Conservation (phyloP, 495 filamentous ascomycete species). For the Penicillium turbatum region DNA sequence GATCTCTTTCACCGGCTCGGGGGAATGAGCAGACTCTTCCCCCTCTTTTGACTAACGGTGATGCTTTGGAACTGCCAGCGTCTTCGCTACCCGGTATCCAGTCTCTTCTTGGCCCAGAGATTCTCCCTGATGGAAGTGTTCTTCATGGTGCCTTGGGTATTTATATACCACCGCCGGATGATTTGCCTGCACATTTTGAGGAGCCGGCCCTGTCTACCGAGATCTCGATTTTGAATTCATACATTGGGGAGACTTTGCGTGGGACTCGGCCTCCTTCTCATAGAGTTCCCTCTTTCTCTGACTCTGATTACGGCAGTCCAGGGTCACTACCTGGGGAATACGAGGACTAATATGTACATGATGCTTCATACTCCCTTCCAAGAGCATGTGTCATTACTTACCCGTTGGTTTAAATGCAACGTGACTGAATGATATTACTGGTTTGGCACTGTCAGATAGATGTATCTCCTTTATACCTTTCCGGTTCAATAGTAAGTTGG, state of each 20-base stretch:
- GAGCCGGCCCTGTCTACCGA: not conserved
- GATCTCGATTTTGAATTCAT: not conserved
- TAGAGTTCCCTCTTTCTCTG: not conserved
- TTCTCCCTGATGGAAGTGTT: not conserved
- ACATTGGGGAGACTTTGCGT: not conserved
- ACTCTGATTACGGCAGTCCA: not conserved
- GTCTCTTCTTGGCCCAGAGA: not conserved
- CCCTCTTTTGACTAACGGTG: not conserved
- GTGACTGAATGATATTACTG: too few relatives aligned
- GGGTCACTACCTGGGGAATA: not conserved
- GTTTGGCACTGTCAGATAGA: too few relatives aligned
- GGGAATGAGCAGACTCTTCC: not conserved
- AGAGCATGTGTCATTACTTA: too few relatives aligned
- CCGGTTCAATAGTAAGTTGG: too few relatives aligned
- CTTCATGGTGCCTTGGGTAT: too few relatives aligned
- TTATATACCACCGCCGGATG: not conserved
- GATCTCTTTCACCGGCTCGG: not conserved
- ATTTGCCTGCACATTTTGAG: not conserved
- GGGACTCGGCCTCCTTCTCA: not conserved
- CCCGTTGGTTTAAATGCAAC: too few relatives aligned
- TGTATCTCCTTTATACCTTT: too few relatives aligned
- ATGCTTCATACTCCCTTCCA: too few relatives aligned
- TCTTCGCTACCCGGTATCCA: not conserved
- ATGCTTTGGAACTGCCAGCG: not conserved
- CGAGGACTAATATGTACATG: not conserved